phyloP scores from a whole-genome alignment of 1,139 yeast genomes.

The Debaryomyces subglobosus region DNA sequence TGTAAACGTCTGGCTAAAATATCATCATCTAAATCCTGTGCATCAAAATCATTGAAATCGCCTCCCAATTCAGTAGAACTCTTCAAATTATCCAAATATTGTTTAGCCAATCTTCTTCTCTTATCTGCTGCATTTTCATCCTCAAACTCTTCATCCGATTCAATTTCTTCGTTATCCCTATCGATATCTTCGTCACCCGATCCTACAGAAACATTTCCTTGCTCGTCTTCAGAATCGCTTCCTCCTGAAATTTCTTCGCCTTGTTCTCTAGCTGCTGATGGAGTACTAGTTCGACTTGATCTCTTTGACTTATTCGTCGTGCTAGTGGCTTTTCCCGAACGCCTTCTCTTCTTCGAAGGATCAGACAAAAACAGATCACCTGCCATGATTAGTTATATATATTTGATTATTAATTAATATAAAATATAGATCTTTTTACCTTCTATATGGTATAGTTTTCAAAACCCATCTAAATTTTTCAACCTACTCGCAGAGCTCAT shows the following conservation, averaged over 20 bases:
- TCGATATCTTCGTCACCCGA: constrained; percentile 32
- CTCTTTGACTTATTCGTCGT: constrained; percentile 19
- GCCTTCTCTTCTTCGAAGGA: constrained; percentile 56
- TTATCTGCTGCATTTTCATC: constrained; percentile 89
- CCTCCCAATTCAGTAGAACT: constrained; percentile 51
- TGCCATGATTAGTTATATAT: constrained; percentile 35
- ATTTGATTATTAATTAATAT: neutral
- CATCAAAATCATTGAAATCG: constrained; percentile 70
- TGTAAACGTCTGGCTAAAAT: constrained; percentile 78
- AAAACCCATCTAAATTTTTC: constrained; percentile 9
- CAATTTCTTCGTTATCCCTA: constrained; percentile 39
- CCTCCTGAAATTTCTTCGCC: constrained; percentile 49
- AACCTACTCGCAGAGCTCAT: constrained; percentile 10
- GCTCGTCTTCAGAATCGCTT: constrained; percentile 40
- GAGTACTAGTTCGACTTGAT: constrained; percentile 15
- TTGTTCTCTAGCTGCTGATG: constrained; percentile 14
- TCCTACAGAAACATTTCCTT: constrained; percentile 23
- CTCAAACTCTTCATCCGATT: constrained; percentile 70
- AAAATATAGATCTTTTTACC: neutral
- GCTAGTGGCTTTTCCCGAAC: constrained; percentile 30
- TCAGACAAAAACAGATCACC: constrained; percentile 66
- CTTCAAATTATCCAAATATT: constrained; percentile 80
- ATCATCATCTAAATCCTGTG: constrained; percentile 89
- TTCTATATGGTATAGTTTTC: neutral
- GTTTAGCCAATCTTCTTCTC: constrained; percentile 91